Evolutionary conservation across 148 eudicot species (phyloP).

Genomic region (Camellia granthamiana): DNA sequence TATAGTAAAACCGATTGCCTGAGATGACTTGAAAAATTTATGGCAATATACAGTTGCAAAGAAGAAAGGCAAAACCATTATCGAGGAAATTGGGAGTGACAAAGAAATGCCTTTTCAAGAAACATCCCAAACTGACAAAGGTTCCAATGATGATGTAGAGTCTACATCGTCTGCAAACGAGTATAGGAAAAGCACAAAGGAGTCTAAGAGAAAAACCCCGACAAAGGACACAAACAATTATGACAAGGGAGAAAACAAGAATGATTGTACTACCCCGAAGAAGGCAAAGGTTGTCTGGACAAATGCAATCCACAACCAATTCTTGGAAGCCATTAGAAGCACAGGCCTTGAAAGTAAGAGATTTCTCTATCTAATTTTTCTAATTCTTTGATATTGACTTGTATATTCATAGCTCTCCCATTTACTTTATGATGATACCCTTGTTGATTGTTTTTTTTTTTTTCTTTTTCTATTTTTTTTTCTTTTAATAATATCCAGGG

Average conservation of each 20-base stretch:
- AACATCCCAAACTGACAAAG: not conserved
- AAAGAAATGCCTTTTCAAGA: not conserved
- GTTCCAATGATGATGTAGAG: not conserved
- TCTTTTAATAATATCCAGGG: too few species aligned
- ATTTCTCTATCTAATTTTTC: not conserved
- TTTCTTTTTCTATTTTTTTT: not conserved
- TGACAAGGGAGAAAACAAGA: not conserved
- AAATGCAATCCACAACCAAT: slow-evolving; percentile 45
- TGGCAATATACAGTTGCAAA: slow-evolving; percentile 48
- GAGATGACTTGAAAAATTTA: slow-evolving; percentile 32
- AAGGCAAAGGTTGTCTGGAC: slow-evolving; percentile 53
- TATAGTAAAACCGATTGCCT: slow-evolving; percentile 45
- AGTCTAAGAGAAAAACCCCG: slow-evolving; percentile 14
- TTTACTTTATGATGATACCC: not conserved
- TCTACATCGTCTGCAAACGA: not conserved
- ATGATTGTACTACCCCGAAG: slow-evolving; percentile 2
- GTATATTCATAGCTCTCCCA: not conserved
- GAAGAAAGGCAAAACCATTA: not conserved
- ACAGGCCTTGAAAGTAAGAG: slow-evolving; percentile 55
- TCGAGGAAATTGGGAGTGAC: not conserved
- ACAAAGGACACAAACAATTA: not conserved
- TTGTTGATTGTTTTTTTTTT: not conserved
- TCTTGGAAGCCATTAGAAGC: slow-evolving; percentile 49
- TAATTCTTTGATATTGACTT: not conserved
- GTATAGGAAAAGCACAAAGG: not conserved